Evolutionary conservation across 768 basidiomycete genomes (phyloP), one percentile per base, ranked within the genome.

Genomic region (Amanita molliuscula): DNA sequence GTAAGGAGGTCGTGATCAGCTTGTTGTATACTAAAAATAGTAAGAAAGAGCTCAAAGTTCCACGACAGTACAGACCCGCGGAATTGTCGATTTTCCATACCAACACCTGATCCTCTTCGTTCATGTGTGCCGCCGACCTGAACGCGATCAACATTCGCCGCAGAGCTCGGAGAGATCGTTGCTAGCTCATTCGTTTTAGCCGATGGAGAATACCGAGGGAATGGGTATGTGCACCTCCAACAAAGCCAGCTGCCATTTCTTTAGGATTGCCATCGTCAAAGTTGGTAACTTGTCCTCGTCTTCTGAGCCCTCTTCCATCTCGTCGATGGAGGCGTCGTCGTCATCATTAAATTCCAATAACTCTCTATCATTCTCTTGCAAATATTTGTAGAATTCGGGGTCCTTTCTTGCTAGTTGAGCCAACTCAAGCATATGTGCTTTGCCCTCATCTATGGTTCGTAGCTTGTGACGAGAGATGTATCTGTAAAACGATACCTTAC

Each of bases 371-470:
- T 99, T 93, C 67, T 98, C 90, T 69, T 94, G 85, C 2, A 99
- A 74, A 62, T 94, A 99, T 67, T 94, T 91, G 83, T 81, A 99
- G 69, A 98, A 99, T 61, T 96, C 95, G n/a, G 95, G 95, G 64
- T 99, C 95, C 63, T 91, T 92, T 66, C 95, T 87, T 1, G 89
- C 89, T 31, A 99, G 77, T 61, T 88, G 83, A 34, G 88, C 82
- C 11, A 99, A 76, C 49, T 95, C 88, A 40, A 81, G 65, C 53
- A 91, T 68, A 71, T 97, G 95, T 4, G 72, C 66, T 47, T 72
- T 71, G 20, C 84, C 89, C 50, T 88, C 85, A 47, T 84, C 87
- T 83, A 62, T 25, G 37, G 41, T 52, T 11, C 34, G 55, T 35
- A 50, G 41, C 26, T 7, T 28, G 16, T 4, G 38, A 21, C 7